Evolutionary conservation across 805 yeast genomes (phyloP).

Genomic region (Yarrowia yakushimensis): DNA sequence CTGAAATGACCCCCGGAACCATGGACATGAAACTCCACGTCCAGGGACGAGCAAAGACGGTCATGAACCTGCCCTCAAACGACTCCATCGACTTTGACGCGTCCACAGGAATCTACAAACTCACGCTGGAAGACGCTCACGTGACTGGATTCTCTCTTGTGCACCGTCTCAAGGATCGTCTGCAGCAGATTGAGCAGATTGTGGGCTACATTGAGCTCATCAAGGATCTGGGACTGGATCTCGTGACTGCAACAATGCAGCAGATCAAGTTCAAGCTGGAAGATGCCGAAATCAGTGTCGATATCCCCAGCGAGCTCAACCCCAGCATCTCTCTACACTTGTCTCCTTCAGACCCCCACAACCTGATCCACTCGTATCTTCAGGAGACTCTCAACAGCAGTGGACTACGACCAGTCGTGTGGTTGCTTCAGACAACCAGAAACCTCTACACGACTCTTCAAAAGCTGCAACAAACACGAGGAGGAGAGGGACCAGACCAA

Average conservation of each 20-base stretch:
- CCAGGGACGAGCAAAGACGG: slow-evolving; percentile 12
- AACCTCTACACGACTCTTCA: slow-evolving; percentile 32
- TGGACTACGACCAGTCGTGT: slow-evolving; percentile 34
- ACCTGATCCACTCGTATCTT: slow-evolving; percentile 32
- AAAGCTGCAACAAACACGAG: slow-evolving; percentile 18
- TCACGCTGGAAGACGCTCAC: background rate
- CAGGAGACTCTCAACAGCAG: slow-evolving; percentile 33
- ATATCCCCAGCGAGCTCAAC: background rate
- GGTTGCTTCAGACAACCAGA: slow-evolving; percentile 34
- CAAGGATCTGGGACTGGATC: slow-evolving; percentile 32
- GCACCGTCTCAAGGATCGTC: background rate
- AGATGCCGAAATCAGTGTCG: background rate
- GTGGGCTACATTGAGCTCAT: slow-evolving; percentile 35
- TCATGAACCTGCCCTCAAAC: slow-evolving; percentile 9
- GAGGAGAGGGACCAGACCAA: background rate
- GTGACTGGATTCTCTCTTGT: background rate
- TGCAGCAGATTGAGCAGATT: slow-evolving; percentile 35
- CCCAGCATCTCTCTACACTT: slow-evolving; percentile 23
- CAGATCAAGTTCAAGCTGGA: slow-evolving; percentile 35
- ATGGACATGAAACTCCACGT: slow-evolving; percentile 20
- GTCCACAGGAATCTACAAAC: slow-evolving; percentile 3
- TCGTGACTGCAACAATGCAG: slow-evolving; percentile 35
- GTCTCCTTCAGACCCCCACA: slow-evolving; percentile 34
- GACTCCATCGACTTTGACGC: slow-evolving; percentile 11
- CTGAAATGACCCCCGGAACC: background rate